phyloP scores from a whole-genome alignment of 257 asterid species.

The Asclepias syriaca region DNA sequence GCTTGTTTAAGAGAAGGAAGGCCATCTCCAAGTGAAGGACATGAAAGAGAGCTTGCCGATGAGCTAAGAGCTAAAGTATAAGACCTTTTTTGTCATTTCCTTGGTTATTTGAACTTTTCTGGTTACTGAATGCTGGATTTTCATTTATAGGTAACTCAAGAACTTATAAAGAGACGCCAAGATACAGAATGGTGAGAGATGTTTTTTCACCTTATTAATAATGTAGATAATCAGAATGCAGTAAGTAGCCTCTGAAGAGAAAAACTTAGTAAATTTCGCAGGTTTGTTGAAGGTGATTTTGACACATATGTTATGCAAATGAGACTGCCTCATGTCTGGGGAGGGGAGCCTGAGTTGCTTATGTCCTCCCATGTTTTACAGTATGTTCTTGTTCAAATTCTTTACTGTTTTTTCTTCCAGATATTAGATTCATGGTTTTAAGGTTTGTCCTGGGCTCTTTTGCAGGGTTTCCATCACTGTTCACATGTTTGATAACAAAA shows the following conservation, averaged over 20 bases:
- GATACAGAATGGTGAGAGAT: slow-evolving; percentile 57
- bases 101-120: too few species aligned
- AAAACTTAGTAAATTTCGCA: slow-evolving; percentile 12
- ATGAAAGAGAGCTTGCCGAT: slow-evolving; percentile 61
- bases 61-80: slow-evolving; percentile 63
- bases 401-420: not conserved
- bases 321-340: slow-evolving; percentile 70
- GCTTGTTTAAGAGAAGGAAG: slow-evolving; percentile 53
- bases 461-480: slow-evolving; percentile 62
- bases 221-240: too few species aligned
- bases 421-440: not conserved
- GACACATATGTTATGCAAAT: slow-evolving; percentile 54
- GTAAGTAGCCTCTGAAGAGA: too few species aligned
- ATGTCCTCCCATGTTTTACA: slow-evolving; percentile 67
- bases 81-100: too few species aligned
- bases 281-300: slow-evolving; percentile 78
- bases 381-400: slow-evolving; percentile 25
- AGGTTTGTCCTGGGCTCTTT: not conserved
- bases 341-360: slow-evolving; percentile 75
- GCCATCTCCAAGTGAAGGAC: slow-evolving; percentile 52
- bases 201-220: not conserved
- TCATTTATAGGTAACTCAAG: slow-evolving; percentile 53
- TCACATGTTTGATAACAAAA: slow-evolving; percentile 59
- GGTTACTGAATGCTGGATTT: not conserved
- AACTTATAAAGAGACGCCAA: slow-evolving; percentile 60